Conservation (phyloP, 345 rosid genomes). For the Euphorbia tirucalli region DNA sequence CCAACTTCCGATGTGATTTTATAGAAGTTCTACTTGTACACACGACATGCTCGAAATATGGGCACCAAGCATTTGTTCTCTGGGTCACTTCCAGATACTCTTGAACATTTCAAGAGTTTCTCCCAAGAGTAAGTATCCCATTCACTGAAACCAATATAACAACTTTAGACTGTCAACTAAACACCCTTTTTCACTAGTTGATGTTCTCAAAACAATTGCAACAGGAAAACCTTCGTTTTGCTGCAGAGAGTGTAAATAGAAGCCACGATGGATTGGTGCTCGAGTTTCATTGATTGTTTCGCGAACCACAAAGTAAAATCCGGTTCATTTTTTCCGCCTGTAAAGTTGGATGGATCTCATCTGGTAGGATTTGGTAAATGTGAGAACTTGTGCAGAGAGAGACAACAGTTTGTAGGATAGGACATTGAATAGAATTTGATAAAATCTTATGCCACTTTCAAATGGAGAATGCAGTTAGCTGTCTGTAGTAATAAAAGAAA, state of each 20-base stretch:
- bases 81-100: slow-evolving; percentile 15
- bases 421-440: slow-evolving; percentile 12
- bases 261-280: slow-evolving; percentile 24
- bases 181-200: not conserved
- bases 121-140: slow-evolving; percentile 37
- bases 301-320: slow-evolving; percentile 2
- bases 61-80: slow-evolving; percentile 21
- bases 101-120: slow-evolving; percentile 11
- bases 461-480: slow-evolving; percentile 15
- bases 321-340: slow-evolving; percentile 18
- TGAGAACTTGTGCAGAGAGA: slow-evolving; percentile 31
- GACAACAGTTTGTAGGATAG: slow-evolving; percentile 17
- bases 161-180: not conserved
- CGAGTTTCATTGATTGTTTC: slow-evolving; percentile 22
- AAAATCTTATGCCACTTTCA: not conserved
- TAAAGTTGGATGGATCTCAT: slow-evolving; percentile 19
- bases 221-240: slow-evolving; percentile 29
- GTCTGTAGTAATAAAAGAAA: slow-evolving; percentile 15
- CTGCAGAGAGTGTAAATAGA: slow-evolving; percentile 28
- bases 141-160: not conserved
- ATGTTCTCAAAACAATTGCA: too few species aligned
- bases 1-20: slow-evolving; percentile 20
- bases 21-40: slow-evolving; percentile 14
- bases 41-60: slow-evolving; percentile 12
- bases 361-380: slow-evolving; percentile 4